Conservation (phyloP, 805 yeast species). For the Pichia scutulata region DNA sequence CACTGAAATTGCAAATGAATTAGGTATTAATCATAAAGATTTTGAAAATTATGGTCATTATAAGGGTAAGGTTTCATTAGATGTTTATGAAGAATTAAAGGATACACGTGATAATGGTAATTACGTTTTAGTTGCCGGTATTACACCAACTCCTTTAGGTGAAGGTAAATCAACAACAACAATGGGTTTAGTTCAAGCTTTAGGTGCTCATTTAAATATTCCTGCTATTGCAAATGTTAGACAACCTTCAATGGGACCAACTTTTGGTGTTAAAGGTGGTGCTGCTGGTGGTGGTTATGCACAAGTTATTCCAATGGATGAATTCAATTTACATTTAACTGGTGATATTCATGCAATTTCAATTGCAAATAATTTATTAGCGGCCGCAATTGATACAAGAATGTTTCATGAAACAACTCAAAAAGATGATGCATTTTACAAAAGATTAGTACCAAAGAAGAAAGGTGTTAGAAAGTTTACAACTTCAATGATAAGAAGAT, state of each 20-base stretch:
- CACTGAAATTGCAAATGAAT: slow-evolving; percentile 58
- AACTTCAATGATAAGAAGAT: slow-evolving; percentile 57
- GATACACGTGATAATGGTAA: slow-evolving; percentile 55
- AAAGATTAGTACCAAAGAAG: slow-evolving; percentile 67
- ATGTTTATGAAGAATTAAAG: slow-evolving; percentile 54
- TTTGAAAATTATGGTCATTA: slow-evolving; percentile 68
- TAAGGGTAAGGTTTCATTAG: slow-evolving; percentile 68
- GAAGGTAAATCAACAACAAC: slow-evolving; percentile 85
- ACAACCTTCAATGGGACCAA: slow-evolving; percentile 87
- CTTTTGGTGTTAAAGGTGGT: slow-evolving; percentile 84
- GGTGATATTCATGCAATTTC: slow-evolving; percentile 85
- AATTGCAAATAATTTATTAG: slow-evolving; percentile 71
- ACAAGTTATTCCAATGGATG: slow-evolving; percentile 85
- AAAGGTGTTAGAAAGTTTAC: slow-evolving; percentile 65
- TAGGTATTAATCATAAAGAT: slow-evolving; percentile 60
- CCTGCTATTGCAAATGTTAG: slow-evolving; percentile 75
- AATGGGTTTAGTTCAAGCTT: slow-evolving; percentile 73
- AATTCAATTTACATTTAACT: slow-evolving; percentile 77
- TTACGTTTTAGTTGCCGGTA: slow-evolving; percentile 73
- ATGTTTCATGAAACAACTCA: slow-evolving; percentile 79
- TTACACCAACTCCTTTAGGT: slow-evolving; percentile 80
- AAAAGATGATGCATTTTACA: slow-evolving; percentile 62
- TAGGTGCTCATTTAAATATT: slow-evolving; percentile 65
- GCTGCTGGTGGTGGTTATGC: slow-evolving; percentile 90
- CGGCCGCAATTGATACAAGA: slow-evolving; percentile 83